These are phyloP conservation scores for Colletotrichum agaves DNA, from an alignment of 2,329 filamentous ascomycete species.

Conservation along the genomic window DNA sequence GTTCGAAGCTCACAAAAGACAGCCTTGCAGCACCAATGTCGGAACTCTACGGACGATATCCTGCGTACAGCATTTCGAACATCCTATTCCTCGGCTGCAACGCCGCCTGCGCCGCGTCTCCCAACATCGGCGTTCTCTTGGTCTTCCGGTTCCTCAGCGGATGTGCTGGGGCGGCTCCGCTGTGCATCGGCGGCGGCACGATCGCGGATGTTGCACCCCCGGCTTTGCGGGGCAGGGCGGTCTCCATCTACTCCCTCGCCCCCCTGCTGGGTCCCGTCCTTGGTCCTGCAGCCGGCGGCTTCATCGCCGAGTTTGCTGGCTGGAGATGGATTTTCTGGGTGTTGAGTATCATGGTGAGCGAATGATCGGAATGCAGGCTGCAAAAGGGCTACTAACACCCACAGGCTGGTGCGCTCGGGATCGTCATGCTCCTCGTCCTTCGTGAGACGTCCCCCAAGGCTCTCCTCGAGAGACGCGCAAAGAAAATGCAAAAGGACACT, in stretches of 20 bases:
- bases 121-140: slow-evolving; percentile 45
- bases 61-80: slow-evolving; percentile 45
- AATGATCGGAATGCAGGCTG: slow-evolving; percentile 1
- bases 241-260: slow-evolving; percentile 48
- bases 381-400: slow-evolving; percentile 40
- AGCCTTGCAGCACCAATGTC: slow-evolving; percentile 47
- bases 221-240: slow-evolving; percentile 47
- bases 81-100: slow-evolving; percentile 46
- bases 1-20: neutral
- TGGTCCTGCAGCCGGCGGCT: slow-evolving; percentile 48
- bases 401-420: slow-evolving; percentile 46
- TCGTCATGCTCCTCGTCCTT: slow-evolving; percentile 51
- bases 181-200: slow-evolving; percentile 48
- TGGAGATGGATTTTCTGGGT: slow-evolving; percentile 61
- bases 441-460: slow-evolving; percentile 61
- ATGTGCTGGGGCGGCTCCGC: slow-evolving; percentile 40
- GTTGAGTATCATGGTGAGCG: slow-evolving; percentile 49
- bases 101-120: slow-evolving; percentile 43
- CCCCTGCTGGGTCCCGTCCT: slow-evolving; percentile 47
- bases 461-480: slow-evolving; percentile 57
- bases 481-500: slow-evolving; percentile 55
- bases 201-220: slow-evolving; percentile 49
- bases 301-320: slow-evolving; percentile 42
- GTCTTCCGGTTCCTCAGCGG: slow-evolving; percentile 47
- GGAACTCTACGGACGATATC: slow-evolving; percentile 49